phyloP scores from a whole-genome alignment of 768 basidiomycete genomes.

The Suillus americanus region DNA sequence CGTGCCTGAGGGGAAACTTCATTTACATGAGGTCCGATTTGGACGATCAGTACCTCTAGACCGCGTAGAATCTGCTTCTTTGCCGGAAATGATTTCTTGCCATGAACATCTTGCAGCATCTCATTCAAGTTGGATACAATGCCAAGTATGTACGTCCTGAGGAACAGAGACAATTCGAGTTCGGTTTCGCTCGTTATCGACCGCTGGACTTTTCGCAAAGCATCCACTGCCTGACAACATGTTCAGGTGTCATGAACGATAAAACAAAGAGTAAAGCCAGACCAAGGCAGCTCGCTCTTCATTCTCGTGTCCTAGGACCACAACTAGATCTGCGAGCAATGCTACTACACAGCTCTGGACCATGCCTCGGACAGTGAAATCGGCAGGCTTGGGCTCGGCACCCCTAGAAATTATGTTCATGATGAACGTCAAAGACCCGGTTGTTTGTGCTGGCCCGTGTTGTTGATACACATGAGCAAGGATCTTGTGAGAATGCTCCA shows the following conservation, averaged over 20 bases:
- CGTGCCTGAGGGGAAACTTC: constrained; percentile 86
- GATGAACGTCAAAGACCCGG: constrained; percentile 62
- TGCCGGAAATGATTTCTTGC: constrained; percentile 66
- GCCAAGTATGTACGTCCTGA: constrained; percentile 79
- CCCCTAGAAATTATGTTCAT: constrained; percentile 52
- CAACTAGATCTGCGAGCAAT: constrained; percentile 72
- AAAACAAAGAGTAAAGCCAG: constrained; percentile 17
- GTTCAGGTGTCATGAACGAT: constrained; percentile 22
- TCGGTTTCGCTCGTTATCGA: constrained; percentile 25
- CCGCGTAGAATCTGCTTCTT: constrained; percentile 82
- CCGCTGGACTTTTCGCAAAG: constrained; percentile 44
- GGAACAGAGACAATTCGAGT: constrained; percentile 52
- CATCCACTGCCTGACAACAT: constrained; percentile 44
- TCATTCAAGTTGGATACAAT: constrained; percentile 85
- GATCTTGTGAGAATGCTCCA: constrained; percentile 58
- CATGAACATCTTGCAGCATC: constrained; percentile 79
- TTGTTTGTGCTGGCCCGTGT: constrained; percentile 51
- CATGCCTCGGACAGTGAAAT: constrained; percentile 46
- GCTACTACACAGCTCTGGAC: constrained; percentile 68
- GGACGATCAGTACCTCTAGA: constrained; percentile 67
- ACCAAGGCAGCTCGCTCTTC: constrained; percentile 44
- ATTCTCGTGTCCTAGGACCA: constrained; percentile 74
- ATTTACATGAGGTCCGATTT: constrained; percentile 69
- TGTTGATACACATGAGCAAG: constrained; percentile 69
- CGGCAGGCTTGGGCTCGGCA: constrained; percentile 30